Evolutionary conservation across 208 protist genomes (phyloP).

Genomic region (Endotrypanum monterogeii): DNA sequence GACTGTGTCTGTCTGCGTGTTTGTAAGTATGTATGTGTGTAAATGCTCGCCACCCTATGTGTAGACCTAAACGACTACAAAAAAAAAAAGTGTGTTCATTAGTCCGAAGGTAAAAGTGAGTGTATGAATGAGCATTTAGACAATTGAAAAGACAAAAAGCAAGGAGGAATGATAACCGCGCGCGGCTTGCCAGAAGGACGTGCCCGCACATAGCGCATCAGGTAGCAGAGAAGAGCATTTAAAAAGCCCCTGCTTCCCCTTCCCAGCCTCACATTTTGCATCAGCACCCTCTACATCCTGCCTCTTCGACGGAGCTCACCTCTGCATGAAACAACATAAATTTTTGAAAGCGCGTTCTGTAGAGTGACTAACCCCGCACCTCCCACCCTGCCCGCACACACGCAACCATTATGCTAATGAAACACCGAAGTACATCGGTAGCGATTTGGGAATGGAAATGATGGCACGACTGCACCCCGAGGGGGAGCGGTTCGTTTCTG

Average conservation of each 20-base stretch:
- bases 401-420: neutral
- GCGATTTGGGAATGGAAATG: neutral
- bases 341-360: neutral
- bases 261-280: too few relatives aligned
- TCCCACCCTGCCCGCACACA: too few relatives aligned
- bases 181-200: neutral
- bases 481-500: neutral
- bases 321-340: neutral
- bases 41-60: constrained; percentile 1
- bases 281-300: too few relatives aligned
- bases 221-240: neutral
- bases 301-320: too few relatives aligned
- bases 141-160: neutral
- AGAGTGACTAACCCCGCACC: neutral
- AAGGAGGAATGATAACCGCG: too few relatives aligned
- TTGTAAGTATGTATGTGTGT: neutral
- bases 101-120: neutral
- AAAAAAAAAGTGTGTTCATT: neutral
- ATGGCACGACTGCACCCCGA: neutral
- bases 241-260: neutral
- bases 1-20: neutral
- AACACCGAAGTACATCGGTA: neutral
- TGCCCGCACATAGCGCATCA: neutral
- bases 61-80: constrained; percentile 5
- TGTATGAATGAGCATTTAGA: neutral